Percentiles rank a stretch among this genome's conserved stretches.
Conservation (phyloP, 345 rosid genomes). For the Gossypium arboreum region DNA sequence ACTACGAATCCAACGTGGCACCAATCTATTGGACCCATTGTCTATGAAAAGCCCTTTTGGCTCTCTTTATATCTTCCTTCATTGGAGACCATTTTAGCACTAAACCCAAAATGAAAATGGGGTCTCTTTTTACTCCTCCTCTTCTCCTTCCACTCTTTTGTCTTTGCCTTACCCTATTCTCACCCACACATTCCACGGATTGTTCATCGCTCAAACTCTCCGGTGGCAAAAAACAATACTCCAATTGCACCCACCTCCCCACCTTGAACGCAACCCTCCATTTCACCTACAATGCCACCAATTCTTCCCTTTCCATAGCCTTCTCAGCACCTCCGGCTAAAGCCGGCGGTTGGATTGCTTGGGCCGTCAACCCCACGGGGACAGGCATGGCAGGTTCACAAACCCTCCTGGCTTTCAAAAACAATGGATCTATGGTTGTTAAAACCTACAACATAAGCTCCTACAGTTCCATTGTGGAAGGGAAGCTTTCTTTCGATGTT, state of each 20-base stretch:
- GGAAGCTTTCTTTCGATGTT: constrained; percentile 42
- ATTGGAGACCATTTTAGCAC: not conserved
- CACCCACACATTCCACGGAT: constrained; percentile 41
- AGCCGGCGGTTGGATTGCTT: constrained; percentile 62
- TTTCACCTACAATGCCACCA: constrained; percentile 58
- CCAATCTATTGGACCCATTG: too few relatives aligned
- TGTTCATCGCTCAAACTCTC: constrained; percentile 51
- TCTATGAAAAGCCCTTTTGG: not conserved
- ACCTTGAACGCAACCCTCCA: constrained; percentile 52
- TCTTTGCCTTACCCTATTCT: constrained; percentile 28
- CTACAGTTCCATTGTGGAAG: constrained; percentile 18
- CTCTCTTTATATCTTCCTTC: not conserved
- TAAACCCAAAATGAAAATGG: not conserved
- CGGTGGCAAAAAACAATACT: constrained; percentile 27
- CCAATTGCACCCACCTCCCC: constrained; percentile 50
- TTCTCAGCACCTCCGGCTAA: constrained; percentile 52
- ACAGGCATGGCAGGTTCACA: constrained; percentile 63
- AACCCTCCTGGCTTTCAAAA: constrained; percentile 52
- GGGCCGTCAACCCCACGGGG: constrained; percentile 70
- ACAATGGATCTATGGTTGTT: constrained; percentile 26
- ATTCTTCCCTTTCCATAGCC: constrained; percentile 75
- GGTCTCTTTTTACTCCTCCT: constrained; percentile 18
- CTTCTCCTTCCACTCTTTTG: constrained; percentile 14
- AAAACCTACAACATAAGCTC: constrained; percentile 52
- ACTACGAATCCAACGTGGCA: not conserved